Conservation (phyloP, 139 green algal species). For the Diplosphaera chodatii region DNA sequence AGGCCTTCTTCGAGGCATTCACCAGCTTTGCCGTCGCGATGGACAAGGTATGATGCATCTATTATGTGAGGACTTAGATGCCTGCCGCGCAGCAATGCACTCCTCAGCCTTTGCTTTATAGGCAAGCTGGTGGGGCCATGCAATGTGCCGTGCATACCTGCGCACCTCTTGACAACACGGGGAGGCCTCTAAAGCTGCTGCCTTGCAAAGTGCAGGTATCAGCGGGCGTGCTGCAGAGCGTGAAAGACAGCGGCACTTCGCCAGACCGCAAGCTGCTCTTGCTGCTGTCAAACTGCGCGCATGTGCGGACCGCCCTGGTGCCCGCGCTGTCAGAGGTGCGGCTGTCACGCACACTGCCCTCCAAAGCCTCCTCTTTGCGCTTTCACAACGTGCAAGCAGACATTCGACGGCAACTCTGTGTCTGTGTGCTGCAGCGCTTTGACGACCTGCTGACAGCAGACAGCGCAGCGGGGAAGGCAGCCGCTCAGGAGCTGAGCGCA, state of each 20-base stretch:
- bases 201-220: background rate
- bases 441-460: constrained; percentile 8
- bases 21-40: constrained; percentile 8
- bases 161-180: too few relatives aligned
- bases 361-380: too few relatives aligned
- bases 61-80: background rate
- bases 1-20: constrained; percentile 25
- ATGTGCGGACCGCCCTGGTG: constrained; percentile 7
- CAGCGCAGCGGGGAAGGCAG: background rate
- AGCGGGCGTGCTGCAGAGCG: background rate
- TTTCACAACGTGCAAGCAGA: too few relatives aligned
- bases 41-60: background rate
- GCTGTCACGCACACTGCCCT: too few relatives aligned
- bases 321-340: background rate
- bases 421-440: background rate
- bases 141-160: too few relatives aligned
- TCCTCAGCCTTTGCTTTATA: constrained; percentile 2
- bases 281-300: constrained; percentile 14
- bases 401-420: too few relatives aligned
- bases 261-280: constrained; percentile 13
- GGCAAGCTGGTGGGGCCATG: too few relatives aligned
- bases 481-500: background rate
- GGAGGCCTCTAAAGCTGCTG: too few relatives aligned
- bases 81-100: constrained; percentile 1
- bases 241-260: background rate